These are phyloP conservation scores for Aspergillus uvarum DNA, from an alignment of 2,329 filamentous ascomycete species.

Conservation along the genomic window DNA sequence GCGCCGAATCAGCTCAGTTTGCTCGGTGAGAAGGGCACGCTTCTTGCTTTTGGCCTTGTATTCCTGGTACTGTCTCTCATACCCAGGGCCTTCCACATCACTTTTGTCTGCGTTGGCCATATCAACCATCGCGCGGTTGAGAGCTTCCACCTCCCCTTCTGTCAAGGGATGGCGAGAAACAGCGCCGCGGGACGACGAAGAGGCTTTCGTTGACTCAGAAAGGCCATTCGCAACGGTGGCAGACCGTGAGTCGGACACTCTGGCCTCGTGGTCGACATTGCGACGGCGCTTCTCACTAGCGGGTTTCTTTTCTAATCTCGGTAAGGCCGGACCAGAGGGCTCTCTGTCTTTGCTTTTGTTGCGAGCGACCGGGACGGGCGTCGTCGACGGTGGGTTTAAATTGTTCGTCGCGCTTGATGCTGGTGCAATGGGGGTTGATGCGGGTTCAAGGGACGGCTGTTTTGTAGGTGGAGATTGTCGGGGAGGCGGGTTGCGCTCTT, in stretches of 20 bases:
- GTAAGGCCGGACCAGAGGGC: constrained; percentile 27
- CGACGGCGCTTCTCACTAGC: constrained; percentile 29
- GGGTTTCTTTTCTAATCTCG: constrained; percentile 31
- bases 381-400: constrained; percentile 22
- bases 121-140: constrained; percentile 64
- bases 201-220: constrained; percentile 17
- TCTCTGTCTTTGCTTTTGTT: constrained; percentile 25
- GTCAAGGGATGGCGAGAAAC: constrained; percentile 57
- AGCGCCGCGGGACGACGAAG: constrained; percentile 34
- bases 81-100: constrained; percentile 56
- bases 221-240: constrained; percentile 28
- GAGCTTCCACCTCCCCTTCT: constrained; percentile 65
- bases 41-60: constrained; percentile 60
- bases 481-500: constrained; percentile 42
- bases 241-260: constrained; percentile 18
- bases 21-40: constrained; percentile 66
- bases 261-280: constrained; percentile 22
- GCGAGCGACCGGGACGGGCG: constrained; percentile 20
- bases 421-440: constrained; percentile 21
- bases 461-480: constrained; percentile 44
- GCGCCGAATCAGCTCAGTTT: constrained; percentile 62
- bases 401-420: constrained; percentile 10
- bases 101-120: constrained; percentile 58
- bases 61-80: constrained; percentile 53
- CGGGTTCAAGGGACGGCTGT: constrained; percentile 42